Base-by-base conservation (phyloP, 306 rosid genomes). In the Cicer cuneatum region DNA sequence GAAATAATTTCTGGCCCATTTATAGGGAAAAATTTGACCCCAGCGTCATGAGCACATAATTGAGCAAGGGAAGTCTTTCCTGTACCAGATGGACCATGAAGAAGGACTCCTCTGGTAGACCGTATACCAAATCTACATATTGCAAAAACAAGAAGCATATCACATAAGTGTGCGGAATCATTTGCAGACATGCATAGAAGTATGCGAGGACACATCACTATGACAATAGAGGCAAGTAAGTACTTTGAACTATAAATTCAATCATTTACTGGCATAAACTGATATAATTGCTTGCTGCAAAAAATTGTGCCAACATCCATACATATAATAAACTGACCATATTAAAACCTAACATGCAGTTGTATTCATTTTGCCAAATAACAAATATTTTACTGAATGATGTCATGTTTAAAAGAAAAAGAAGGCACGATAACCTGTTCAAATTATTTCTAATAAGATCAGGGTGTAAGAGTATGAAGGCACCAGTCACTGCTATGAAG, bases 41-140 rank as follows among this genome's bases (percentile, higher is more conserved):
- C 97, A 59, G 81, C 90, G 76, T 93, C 92, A 80, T 13, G 86
- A 67, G 86, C 89, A 82, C 96, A 93, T 68, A 88, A 53, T 37
- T 39, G 86, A 82, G 90, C 98, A 83, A 93, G 74, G 33, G 92
- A 85, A 82, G 98, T 88, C 84, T 93, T 93, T 81, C 98, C 98
- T 10, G 96, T 93, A 79, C 98, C 98, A 74, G 98, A 89, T 37
- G 98, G 94, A 37, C 98, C 97, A 73, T 88, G 97, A 72, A 93
- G 96, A 86, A 93, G 96, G 75, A 89, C 92, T 66, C 97, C 97
- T 85, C 91, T 91, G 15, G 91, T 88, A 71, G 86, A 77, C 83
- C 87, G 89, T 82, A 88, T 78, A 82, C 94, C 98, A 76, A 88
- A 83, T 73, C 96, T 93, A 84, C 76, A 81, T 64, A 65, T 64